Evolutionary conservation across 75 land plant species (phyloP).

Genomic region (Selaginella tamariscina): DNA sequence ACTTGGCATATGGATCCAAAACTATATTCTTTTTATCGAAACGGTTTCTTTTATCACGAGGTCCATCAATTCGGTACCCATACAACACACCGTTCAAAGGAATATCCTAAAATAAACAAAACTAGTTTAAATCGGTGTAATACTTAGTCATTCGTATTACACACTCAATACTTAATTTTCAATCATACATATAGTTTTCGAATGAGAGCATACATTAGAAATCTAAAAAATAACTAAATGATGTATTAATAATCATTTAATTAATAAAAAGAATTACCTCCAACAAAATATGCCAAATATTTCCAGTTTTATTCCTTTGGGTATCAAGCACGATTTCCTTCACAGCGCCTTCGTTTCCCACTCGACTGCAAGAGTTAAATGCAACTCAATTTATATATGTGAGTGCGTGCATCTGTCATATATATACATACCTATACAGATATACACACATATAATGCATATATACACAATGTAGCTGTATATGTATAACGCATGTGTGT

Average conservation of each 20-base stretch:
- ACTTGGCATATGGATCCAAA: conserved; percentile 90
- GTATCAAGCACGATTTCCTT: conserved; percentile 54
- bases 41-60: conserved; percentile 68
- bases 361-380: conserved; percentile 5
- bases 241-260: not conserved
- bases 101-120: conserved; percentile 33
- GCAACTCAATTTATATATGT: too few species aligned
- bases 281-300: conserved; percentile 77
- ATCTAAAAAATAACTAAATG: not conserved
- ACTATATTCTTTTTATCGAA: conserved; percentile 55
- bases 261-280: conserved; percentile 39
- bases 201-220: not conserved
- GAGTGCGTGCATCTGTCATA: not conserved
- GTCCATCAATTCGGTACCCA: conserved; percentile 90
- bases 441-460: not conserved
- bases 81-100: conserved; percentile 67
- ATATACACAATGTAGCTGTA: not conserved
- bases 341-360: conserved; percentile 19
- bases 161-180: not conserved
- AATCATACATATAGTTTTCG: not conserved
- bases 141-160: not conserved
- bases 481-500: not conserved
- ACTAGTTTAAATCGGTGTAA: not conserved
- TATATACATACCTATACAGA: not conserved
- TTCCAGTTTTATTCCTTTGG: conserved; percentile 49